Percentiles rank a stretch among this genome's conserved stretches.
phyloP scores from a whole-genome alignment of 176 grass and related monocot genomes.

The Musa itinerans region DNA sequence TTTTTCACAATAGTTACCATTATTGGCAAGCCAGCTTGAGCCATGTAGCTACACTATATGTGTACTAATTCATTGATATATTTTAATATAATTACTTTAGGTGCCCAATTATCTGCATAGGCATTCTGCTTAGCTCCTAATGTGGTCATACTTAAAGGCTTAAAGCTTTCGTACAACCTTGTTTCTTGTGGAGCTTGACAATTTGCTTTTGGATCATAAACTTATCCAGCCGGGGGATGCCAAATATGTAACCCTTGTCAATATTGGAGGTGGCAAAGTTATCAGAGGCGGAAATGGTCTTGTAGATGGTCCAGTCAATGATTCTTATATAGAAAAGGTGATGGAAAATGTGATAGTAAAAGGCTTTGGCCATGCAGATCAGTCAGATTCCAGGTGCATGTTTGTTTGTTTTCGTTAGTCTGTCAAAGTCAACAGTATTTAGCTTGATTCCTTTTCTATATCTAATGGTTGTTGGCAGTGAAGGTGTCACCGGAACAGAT shows the following conservation, averaged over 20 bases:
- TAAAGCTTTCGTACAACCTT: background rate
- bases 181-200: background rate
- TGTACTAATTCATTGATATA: too few species aligned
- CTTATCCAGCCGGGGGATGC: slow-evolving; percentile 66
- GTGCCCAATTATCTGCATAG: background rate
- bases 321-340: slow-evolving; percentile 37
- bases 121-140: background rate
- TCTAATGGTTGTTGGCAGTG: slow-evolving; percentile 47
- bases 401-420: slow-evolving; percentile 4
- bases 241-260: slow-evolving; percentile 84
- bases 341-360: slow-evolving; percentile 52
- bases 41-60: too few species aligned
- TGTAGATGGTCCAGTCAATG: slow-evolving; percentile 62
- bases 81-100: too few species aligned
- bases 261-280: slow-evolving; percentile 71
- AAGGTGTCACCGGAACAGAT: slow-evolving; percentile 62
- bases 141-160: background rate
- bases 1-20: too few species aligned
- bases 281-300: slow-evolving; percentile 83
- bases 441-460: background rate
- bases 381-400: slow-evolving; percentile 54
- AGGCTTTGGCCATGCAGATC: slow-evolving; percentile 69
- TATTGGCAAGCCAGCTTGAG: too few species aligned
- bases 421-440: background rate
- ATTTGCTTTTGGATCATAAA: background rate